These are phyloP conservation scores for Penicillium sp. DNA, from an alignment of 2,329 filamentous ascomycete species.

Conservation along the genomic window DNA sequence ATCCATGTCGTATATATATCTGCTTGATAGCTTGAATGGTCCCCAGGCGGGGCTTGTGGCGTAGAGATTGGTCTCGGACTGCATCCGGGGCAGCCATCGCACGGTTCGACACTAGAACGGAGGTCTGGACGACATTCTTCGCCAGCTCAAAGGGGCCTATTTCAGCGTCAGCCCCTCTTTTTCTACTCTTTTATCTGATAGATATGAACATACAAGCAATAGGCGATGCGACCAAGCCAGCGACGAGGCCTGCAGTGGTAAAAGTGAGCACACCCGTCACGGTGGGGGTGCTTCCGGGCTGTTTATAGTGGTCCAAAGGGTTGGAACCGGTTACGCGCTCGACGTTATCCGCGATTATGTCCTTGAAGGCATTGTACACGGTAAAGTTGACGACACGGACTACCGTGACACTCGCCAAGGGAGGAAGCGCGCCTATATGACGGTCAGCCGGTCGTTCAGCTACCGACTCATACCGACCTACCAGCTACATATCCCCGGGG, in stretches of 20 bases:
- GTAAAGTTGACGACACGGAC: constrained; percentile 48
- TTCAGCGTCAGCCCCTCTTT: not conserved
- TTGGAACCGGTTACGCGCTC: constrained; percentile 42
- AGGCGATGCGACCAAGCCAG: constrained; percentile 43
- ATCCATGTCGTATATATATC: constrained; percentile 44
- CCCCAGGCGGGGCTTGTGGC: constrained; percentile 40
- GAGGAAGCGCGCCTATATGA: constrained; percentile 42
- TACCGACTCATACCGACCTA: constrained; percentile 20
- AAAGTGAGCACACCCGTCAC: constrained; percentile 44
- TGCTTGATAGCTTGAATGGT: constrained; percentile 44
- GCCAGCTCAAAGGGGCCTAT: constrained; percentile 48
- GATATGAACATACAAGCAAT: constrained; percentile 41
- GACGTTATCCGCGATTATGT: constrained; percentile 40
- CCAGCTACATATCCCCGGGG: constrained; percentile 49
- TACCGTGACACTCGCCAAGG: constrained; percentile 46
- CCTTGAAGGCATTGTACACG: constrained; percentile 46
- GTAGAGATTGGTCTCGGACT: constrained; percentile 34
- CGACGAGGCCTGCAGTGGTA: constrained; percentile 42
- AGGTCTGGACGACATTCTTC: constrained; percentile 51
- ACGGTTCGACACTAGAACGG: constrained; percentile 46
- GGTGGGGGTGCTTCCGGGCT: constrained; percentile 43
- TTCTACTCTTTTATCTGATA: not conserved
- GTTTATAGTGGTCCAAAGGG: constrained; percentile 42
- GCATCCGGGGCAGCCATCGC: constrained; percentile 38
- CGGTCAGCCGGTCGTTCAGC: not conserved